Evolutionary conservation across 441 rosid genomes (phyloP).

Genomic region (Corymbia calophylla): DNA sequence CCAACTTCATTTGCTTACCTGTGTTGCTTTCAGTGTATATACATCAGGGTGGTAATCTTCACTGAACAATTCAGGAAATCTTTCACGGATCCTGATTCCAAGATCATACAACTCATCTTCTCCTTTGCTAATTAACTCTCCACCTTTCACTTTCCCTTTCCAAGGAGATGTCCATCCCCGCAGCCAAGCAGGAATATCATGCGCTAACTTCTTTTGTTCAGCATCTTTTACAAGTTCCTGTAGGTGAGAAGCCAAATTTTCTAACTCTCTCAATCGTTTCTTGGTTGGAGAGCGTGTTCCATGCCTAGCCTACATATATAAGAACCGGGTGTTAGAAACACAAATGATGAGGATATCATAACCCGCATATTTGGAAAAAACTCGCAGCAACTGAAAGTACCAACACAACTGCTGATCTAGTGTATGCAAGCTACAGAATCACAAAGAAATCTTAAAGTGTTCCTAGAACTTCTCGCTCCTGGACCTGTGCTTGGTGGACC

Average conservation of each 20-base stretch:
- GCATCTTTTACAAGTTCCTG: slow-evolving; percentile 53
- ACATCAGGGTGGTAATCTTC: slow-evolving; percentile 88
- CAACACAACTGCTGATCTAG: not conserved
- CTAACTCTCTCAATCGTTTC: slow-evolving; percentile 72
- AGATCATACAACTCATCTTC: slow-evolving; percentile 83
- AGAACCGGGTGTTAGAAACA: not conserved
- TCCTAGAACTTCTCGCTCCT: not conserved
- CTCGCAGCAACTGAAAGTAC: not conserved
- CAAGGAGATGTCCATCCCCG: slow-evolving; percentile 77
- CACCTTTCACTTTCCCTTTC: slow-evolving; percentile 78
- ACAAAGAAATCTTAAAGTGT: not conserved
- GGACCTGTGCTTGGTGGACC: not conserved
- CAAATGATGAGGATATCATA: not conserved
- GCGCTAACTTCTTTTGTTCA: slow-evolving; percentile 28
- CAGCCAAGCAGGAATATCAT: slow-evolving; percentile 71
- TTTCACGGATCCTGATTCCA: slow-evolving; percentile 65
- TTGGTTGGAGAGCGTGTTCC: slow-evolving; percentile 97
- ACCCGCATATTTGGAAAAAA: not conserved
- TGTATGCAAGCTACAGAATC: not conserved
- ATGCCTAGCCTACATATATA: slow-evolving; percentile 60
- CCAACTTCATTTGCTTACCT: slow-evolving; percentile 30
- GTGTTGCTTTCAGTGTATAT: slow-evolving; percentile 72
- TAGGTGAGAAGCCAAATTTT: slow-evolving; percentile 50
- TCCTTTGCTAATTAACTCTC: slow-evolving; percentile 66
- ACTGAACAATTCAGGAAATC: slow-evolving; percentile 60